Evolutionary conservation across 352 stramenopile species (phyloP).

Genomic region (Saprolegnia parasitica): DNA sequence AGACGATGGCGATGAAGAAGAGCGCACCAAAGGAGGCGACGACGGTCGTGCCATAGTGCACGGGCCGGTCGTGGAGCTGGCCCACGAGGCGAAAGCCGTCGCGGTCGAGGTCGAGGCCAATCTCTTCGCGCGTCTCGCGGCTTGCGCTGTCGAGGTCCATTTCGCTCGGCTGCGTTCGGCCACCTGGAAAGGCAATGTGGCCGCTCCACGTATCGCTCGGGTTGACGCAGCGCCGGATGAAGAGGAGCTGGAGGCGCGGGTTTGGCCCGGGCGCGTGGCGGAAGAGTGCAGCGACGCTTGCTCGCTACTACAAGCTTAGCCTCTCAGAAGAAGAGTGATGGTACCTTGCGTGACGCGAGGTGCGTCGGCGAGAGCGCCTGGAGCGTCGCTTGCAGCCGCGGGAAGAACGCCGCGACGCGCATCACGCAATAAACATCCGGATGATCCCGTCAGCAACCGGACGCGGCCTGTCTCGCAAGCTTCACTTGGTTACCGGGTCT

Average conservation of each 20-base stretch:
- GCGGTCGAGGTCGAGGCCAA: constrained; percentile 61
- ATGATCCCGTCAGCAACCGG: neutral
- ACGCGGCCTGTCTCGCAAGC: neutral
- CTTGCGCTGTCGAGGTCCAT: constrained; percentile 58
- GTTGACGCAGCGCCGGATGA: constrained; percentile 71
- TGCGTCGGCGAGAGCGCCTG: neutral
- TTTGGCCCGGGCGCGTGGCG: constrained; percentile 31
- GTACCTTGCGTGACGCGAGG: constrained; percentile 19
- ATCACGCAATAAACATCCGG: neutral
- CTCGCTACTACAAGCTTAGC: constrained; percentile 37
- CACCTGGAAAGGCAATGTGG: constrained; percentile 75
- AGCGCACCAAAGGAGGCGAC: constrained; percentile 22
- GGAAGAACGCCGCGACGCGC: neutral
- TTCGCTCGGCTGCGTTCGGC: constrained; percentile 57
- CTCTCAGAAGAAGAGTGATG: neutral
- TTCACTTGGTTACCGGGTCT: too few species aligned
- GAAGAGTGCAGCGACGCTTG: constrained; percentile 75
- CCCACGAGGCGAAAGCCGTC: constrained; percentile 36
- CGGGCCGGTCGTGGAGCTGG: constrained; percentile 22
- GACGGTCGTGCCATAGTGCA: constrained; percentile 29
- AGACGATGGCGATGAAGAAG: neutral
- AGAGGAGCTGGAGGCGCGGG: constrained; percentile 57
- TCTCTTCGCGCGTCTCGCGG: constrained; percentile 77
- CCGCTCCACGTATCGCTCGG: constrained; percentile 75
- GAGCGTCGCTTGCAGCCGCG: constrained; percentile 1